These are phyloP conservation scores for Aspergillus ellipticus DNA, from an alignment of 495 filamentous ascomycete genomes.

Conservation along the genomic window DNA sequence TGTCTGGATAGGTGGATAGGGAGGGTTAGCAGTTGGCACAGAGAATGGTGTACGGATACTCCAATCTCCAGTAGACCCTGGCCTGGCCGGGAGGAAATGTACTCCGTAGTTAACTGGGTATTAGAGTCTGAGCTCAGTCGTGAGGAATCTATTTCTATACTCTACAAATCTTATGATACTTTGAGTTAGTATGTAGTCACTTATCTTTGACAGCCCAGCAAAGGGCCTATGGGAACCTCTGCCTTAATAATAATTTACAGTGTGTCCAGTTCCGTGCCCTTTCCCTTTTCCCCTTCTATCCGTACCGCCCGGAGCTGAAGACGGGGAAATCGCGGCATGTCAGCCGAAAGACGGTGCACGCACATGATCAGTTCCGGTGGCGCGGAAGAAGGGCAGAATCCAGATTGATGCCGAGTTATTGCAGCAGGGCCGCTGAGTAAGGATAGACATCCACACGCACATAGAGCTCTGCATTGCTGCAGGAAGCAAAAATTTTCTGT, in stretches of 20 bases:
- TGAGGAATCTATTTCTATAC: too few species aligned
- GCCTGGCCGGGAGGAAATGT: too few species aligned
- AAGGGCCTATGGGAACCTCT: not conserved
- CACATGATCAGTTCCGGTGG: constrained; percentile 1
- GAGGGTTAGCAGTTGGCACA: too few species aligned
- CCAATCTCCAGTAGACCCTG: too few species aligned
- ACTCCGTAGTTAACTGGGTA: too few species aligned
- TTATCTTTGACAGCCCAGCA: not conserved
- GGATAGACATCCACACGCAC: not conserved
- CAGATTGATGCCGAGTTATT: not conserved
- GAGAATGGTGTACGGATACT: too few species aligned
- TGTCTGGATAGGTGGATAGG: too few species aligned
- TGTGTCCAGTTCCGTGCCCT: not conserved
- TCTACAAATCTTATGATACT: too few species aligned
- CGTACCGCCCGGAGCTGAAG: constrained; percentile 1
- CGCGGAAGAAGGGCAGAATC: not conserved
- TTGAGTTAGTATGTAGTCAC: too few species aligned
- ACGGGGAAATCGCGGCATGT: constrained; percentile 2
- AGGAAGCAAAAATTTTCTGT: not conserved
- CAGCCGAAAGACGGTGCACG: constrained; percentile 10
- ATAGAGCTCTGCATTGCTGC: not conserved
- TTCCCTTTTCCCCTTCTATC: not conserved
- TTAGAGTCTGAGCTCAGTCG: too few species aligned
- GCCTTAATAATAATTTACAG: too few species aligned
- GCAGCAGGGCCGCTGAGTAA: too few species aligned